Evolutionary conservation across 1,284 basidiomycete species (phyloP), one percentile per base, ranked within the genome.

Genomic region (Boletellus sp.): DNA sequence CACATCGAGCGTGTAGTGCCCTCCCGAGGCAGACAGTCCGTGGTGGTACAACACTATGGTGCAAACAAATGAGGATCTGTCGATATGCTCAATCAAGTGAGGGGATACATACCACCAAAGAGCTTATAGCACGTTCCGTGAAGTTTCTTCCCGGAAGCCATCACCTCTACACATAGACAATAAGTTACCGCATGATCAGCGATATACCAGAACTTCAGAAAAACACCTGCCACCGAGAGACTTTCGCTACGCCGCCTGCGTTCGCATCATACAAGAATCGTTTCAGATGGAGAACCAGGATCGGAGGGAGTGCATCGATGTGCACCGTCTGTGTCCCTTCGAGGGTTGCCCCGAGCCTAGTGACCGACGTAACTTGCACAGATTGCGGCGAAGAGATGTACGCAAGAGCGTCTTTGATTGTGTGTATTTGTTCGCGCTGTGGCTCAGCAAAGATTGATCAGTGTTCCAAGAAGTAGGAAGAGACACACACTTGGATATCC

Each of bases 1-100:
- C 2, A 97, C 90, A 58, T 95, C 89, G 41, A 97, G 83, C 1
- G 95, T 99, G 74, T 98, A 99, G 70, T 98, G 95, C 0, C 96
- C 96, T 8, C 95, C 95, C 1, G 86, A 86, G 0, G 96, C 93
- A 13, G 89, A 90, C 41, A 80, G 75, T 2, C 96, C 96, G 63
- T 99, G 95, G 70, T 99, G 96, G 70, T 98, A 98, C 8, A 98
- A 75, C 19, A 89, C 93, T 90, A 28, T 13, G 40, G 10, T 15
- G 10, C 12, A 16, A 33, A 16, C 13, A 32, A 6, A 32, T 32
- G 30, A 15, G 30, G 30, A 32, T 15, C 30, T 13, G 4, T 24
- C 18, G 18, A 13, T 13, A 10, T 19, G 7, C 8, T 32, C 6
- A 13, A 18, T 28, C 19, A 30, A 2, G 3, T 4, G 0, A 2